phyloP scores from a whole-genome alignment of 225 moss, liverwort and hornwort genomes.

The Ulota crispa region DNA sequence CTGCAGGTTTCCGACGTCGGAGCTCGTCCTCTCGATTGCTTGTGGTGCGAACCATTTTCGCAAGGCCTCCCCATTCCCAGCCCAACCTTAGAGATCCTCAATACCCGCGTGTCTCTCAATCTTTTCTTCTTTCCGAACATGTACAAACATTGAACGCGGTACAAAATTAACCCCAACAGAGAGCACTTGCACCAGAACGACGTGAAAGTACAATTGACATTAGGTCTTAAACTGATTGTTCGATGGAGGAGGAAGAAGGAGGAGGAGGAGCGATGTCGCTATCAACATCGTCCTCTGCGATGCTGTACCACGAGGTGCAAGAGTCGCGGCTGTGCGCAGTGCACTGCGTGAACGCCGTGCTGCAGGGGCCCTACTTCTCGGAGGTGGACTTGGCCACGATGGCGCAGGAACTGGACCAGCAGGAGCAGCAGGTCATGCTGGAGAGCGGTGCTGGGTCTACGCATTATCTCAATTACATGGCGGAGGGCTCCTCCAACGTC shows the following conservation, averaged over 20 bases:
- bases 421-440: constrained; percentile 71
- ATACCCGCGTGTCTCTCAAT: background rate
- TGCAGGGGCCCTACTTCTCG: constrained; percentile 70
- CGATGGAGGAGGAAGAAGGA: constrained; percentile 29
- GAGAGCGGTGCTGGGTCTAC: constrained; percentile 55
- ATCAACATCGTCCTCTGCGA: background rate
- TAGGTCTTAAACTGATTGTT: background rate
- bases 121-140: too few relatives aligned
- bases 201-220: background rate
- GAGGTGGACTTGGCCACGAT: constrained; percentile 64
- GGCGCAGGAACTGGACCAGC: constrained; percentile 63
- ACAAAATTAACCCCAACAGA: background rate
- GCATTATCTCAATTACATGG: constrained; percentile 61
- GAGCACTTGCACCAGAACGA: too few relatives aligned
- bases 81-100: background rate
- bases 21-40: too few relatives aligned
- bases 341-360: constrained; percentile 64
- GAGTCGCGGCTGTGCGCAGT: constrained; percentile 64
- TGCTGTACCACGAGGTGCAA: constrained; percentile 69
- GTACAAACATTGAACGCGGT: background rate
- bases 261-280: constrained; percentile 5
- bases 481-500: constrained; percentile 67
- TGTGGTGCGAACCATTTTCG: too few relatives aligned
- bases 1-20: background rate
- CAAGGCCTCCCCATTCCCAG: background rate